A percentile compares a stretch with the other conserved stretches of the same genome.
These are phyloP conservation scores for Asterophora lycoperdoides DNA, from an alignment of 768 basidiomycete species.

Conservation along the genomic window DNA sequence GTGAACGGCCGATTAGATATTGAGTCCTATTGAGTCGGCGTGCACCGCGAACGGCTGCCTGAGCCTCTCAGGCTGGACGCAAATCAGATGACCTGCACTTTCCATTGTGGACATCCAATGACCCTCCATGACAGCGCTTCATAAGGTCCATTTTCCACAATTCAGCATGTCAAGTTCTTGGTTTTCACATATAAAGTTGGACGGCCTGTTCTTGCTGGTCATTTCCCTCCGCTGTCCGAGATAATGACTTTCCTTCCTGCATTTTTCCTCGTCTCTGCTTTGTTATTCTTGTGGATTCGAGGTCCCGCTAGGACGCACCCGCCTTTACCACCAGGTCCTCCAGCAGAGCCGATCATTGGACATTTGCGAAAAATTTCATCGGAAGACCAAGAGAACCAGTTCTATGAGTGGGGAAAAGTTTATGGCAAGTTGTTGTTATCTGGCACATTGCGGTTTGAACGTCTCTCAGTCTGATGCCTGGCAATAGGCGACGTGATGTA, in stretches of 20 bases:
- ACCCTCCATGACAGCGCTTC: no score
- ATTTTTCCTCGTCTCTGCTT: background rate
- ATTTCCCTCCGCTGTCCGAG: no score
- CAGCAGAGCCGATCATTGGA: conserved; percentile 8
- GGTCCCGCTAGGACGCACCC: background rate
- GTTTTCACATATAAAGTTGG: no score
- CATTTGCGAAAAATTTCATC: conserved; percentile 3
- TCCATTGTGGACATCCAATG: no score
- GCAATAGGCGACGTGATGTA: conserved; percentile 17
- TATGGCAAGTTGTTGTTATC: conserved; percentile 1
- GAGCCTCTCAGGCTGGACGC: no score
- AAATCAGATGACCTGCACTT: no score
- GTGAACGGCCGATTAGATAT: no score
- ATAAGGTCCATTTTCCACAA: no score
- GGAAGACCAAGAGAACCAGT: background rate
- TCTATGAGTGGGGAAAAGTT: conserved; percentile 8
- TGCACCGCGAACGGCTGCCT: no score
- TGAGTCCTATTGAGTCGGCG: no score
- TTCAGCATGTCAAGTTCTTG: no score
- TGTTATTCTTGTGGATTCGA: background rate
- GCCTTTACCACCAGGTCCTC: conserved; percentile 8
- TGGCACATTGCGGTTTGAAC: background rate
- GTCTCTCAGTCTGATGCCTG: background rate
- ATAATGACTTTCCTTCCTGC: background rate
- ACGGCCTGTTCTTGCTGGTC: no score